These are phyloP conservation scores for Arbutus unedo DNA, from an alignment of 148 eudicot genomes.

Conservation along the genomic window DNA sequence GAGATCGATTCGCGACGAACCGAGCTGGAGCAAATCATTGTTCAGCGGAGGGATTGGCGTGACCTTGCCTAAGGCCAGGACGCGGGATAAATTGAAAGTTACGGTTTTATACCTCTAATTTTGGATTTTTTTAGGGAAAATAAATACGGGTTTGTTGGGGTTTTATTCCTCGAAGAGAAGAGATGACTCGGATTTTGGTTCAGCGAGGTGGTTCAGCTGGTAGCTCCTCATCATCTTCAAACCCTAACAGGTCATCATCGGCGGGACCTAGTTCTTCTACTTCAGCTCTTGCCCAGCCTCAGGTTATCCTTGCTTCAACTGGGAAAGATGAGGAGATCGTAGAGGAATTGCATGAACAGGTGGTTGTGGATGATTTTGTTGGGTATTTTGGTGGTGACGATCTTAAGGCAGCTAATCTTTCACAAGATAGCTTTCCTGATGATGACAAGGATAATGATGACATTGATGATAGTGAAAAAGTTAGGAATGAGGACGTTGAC, in stretches of 20 bases:
- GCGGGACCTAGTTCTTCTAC: conserved; percentile 47
- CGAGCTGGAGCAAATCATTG: conserved; percentile 51
- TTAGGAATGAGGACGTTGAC: conserved; percentile 32
- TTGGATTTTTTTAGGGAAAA: conserved; percentile 25
- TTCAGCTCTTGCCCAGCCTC: conserved; percentile 36
- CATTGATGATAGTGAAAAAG: conserved; percentile 32
- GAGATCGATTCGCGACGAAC: conserved; percentile 56
- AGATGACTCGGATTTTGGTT: conserved; percentile 87
- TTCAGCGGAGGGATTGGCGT: conserved; percentile 60
- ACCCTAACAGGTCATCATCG: conserved; percentile 41
- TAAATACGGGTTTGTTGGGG: conserved; percentile 6
- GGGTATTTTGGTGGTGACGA: conserved; percentile 33
- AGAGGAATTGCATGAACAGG: conserved; percentile 51
- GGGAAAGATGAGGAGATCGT: conserved; percentile 43
- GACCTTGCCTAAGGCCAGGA: conserved; percentile 69
- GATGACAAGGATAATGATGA: conserved; percentile 35
- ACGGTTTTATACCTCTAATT: conserved; percentile 43
- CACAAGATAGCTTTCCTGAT: conserved; percentile 17
- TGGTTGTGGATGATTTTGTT: conserved; percentile 33
- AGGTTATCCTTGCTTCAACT: conserved; percentile 24
- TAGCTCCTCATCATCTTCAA: conserved; percentile 65
- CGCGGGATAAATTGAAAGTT: conserved; percentile 63
- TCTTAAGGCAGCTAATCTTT: conserved; percentile 28
- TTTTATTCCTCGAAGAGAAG: conserved; percentile 17
- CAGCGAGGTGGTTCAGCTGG: conserved; percentile 86